Evolutionary conservation across 2,329 filamentous ascomycete species (phyloP).

Genomic region (Berkeleyomyces basicola): DNA sequence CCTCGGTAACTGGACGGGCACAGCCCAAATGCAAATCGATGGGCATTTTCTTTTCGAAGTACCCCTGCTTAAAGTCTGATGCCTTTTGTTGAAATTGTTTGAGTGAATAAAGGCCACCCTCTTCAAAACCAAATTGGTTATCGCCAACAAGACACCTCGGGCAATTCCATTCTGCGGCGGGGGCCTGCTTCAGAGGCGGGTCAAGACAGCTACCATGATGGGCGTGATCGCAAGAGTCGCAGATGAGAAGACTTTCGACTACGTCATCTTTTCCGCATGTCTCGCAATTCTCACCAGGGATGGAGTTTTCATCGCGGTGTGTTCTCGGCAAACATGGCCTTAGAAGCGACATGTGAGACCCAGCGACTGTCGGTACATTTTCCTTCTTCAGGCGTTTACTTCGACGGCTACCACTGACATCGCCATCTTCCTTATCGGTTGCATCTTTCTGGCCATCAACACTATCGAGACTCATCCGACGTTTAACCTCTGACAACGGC

Average conservation of each 20-base stretch:
- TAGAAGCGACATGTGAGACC: slow-evolving; percentile 91
- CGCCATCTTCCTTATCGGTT: slow-evolving; percentile 39
- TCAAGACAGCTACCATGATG: slow-evolving; percentile 83
- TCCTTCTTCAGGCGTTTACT: slow-evolving; percentile 87
- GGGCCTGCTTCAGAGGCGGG: slow-evolving; percentile 59
- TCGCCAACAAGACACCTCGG: slow-evolving; percentile 89
- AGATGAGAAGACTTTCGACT: slow-evolving; percentile 52
- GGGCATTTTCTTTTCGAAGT: slow-evolving; percentile 82
- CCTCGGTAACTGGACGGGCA: slow-evolving; percentile 69
- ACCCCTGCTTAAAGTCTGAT: slow-evolving; percentile 82
- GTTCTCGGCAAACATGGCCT: slow-evolving; percentile 61
- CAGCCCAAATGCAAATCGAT: slow-evolving; percentile 73
- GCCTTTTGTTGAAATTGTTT: slow-evolving; percentile 95
- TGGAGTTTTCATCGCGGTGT: slow-evolving; percentile 34
- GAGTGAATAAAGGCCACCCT: slow-evolving; percentile 87
- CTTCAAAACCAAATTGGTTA: slow-evolving; percentile 92
- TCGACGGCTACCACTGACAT: slow-evolving; percentile 50
- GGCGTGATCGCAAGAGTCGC: slow-evolving; percentile 80
- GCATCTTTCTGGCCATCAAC: slow-evolving; percentile 33
- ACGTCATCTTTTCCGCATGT: slow-evolving; percentile 70
- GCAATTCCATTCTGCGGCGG: slow-evolving; percentile 89
- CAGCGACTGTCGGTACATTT: slow-evolving; percentile 68
- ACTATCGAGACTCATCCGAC: slow-evolving; percentile 50
- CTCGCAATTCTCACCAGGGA: slow-evolving; percentile 57
- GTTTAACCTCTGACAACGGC: slow-evolving; percentile 49